These are phyloP conservation scores for Fusarium devonianum DNA, from an alignment of 2,329 filamentous ascomycete genomes.

Conservation along the genomic window DNA sequence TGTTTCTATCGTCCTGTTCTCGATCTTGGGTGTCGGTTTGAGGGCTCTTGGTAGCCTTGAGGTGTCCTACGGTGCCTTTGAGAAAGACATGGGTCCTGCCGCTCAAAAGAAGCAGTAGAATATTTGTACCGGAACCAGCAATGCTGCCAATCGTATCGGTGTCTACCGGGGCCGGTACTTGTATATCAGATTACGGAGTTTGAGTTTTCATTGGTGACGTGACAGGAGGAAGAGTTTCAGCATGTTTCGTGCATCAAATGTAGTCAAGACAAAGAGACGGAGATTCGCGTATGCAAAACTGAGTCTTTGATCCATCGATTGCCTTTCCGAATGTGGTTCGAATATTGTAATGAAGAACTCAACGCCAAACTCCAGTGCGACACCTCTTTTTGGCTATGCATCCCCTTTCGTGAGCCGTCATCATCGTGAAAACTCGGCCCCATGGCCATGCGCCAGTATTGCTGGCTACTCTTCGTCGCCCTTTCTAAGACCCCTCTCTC, in stretches of 20 bases:
- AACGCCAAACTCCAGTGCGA: slow-evolving; percentile 41
- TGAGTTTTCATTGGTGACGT: slow-evolving; percentile 39
- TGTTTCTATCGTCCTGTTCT: slow-evolving; percentile 72
- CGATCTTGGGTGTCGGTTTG: slow-evolving; percentile 81
- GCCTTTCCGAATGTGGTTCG: slow-evolving; percentile 24
- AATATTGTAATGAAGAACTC: slow-evolving; percentile 20
- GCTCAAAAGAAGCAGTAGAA: slow-evolving; percentile 77
- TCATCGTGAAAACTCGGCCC: slow-evolving; percentile 5
- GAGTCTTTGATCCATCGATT: slow-evolving; percentile 16
- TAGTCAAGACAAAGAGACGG: slow-evolving; percentile 30
- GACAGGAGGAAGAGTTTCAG: slow-evolving; percentile 35
- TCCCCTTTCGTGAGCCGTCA: background rate
- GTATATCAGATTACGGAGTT: slow-evolving; percentile 45
- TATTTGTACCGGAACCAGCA: slow-evolving; percentile 9
- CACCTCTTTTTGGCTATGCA: slow-evolving; percentile 5
- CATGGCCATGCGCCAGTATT: background rate
- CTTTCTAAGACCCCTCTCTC: background rate
- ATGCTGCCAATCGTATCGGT: slow-evolving; percentile 21
- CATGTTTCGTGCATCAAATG: slow-evolving; percentile 33
- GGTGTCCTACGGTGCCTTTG: slow-evolving; percentile 93
- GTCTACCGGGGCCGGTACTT: slow-evolving; percentile 24
- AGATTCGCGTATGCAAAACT: slow-evolving; percentile 14
- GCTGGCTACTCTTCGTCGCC: background rate
- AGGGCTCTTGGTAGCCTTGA: slow-evolving; percentile 79
- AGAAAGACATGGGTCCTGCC: slow-evolving; percentile 91